phyloP scores from a whole-genome alignment of 2,329 filamentous ascomycete genomes.

The Stagonosporopsis tanaceti region DNA sequence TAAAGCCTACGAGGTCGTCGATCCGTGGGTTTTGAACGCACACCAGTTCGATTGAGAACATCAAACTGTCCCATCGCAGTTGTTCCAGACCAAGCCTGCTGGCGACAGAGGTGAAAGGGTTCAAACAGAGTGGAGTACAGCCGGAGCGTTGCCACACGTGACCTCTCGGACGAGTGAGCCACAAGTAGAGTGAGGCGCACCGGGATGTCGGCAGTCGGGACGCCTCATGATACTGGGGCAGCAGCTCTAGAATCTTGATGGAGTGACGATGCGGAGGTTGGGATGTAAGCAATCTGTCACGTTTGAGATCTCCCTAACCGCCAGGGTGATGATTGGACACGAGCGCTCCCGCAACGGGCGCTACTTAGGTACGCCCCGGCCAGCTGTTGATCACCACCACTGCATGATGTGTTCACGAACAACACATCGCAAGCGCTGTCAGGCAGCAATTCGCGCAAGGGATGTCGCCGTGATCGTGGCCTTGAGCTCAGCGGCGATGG shows the following conservation, averaged over 20 bases:
- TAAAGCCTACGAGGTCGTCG: not conserved
- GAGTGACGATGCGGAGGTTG: constrained; percentile 34
- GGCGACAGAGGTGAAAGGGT: not conserved
- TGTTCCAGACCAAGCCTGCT: not conserved
- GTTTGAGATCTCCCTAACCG: constrained; percentile 33
- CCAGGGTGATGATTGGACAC: constrained; percentile 39
- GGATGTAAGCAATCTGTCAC: not conserved
- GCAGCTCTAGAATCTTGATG: not conserved
- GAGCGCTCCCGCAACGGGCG: constrained; percentile 30
- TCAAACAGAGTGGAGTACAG: not conserved
- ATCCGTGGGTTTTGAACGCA: not conserved
- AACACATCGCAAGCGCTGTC: constrained; percentile 20
- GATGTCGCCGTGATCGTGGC: not conserved
- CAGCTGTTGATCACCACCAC: constrained; percentile 17
- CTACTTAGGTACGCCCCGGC: constrained; percentile 33
- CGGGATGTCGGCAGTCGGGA: not conserved
- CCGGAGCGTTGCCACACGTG: not conserved
- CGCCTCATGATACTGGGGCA: constrained; percentile 4
- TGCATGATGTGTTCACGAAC: constrained; percentile 9
- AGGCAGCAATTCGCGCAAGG: constrained; percentile 11
- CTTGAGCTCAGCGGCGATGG: not conserved
- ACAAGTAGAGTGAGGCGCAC: not conserved
- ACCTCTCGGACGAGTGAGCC: not conserved
- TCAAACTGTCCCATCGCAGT: not conserved
- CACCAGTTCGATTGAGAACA: not conserved